Evolutionary conservation across 495 filamentous ascomycete genomes (phyloP).

Genomic region (Beverwykella pulmonaria): DNA sequence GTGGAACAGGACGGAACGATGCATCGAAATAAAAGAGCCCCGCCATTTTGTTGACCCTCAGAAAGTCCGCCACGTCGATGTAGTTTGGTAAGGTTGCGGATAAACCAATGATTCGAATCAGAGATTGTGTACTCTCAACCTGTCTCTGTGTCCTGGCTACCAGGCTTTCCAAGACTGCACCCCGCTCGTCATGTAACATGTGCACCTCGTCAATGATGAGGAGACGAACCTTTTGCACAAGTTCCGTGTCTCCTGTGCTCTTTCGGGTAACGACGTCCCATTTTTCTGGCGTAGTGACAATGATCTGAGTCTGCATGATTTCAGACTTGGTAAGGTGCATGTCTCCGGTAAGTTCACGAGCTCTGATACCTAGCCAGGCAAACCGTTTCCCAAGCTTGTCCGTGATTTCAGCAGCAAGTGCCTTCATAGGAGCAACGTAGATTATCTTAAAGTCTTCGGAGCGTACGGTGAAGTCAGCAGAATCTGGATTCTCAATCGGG

Average conservation of each 20-base stretch:
- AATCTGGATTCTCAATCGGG: slow-evolving; percentile 71
- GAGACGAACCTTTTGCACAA: slow-evolving; percentile 94
- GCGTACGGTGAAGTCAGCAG: slow-evolving; percentile 74
- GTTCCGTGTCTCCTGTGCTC: slow-evolving; percentile 93
- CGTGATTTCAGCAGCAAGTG: slow-evolving; percentile 92
- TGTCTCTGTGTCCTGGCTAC: slow-evolving; percentile 94
- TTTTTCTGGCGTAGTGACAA: slow-evolving; percentile 98
- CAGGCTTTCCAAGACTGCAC: slow-evolving; percentile 91
- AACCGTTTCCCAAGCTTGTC: slow-evolving; percentile 93
- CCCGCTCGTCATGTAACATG: slow-evolving; percentile 98
- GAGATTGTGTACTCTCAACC: slow-evolving; percentile 94
- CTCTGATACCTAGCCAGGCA: slow-evolving; percentile 85
- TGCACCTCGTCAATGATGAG: slow-evolving; percentile 99
- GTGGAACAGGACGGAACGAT: slow-evolving; percentile 92
- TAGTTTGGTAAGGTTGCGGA: slow-evolving; percentile 97
- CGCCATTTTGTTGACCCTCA: slow-evolving; percentile 91
- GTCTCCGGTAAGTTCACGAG: slow-evolving; percentile 91
- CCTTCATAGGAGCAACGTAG: slow-evolving; percentile 98
- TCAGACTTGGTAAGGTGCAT: slow-evolving; percentile 98
- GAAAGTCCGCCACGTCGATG: slow-evolving; percentile 91
- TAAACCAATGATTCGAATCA: slow-evolving; percentile 93
- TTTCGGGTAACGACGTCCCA: slow-evolving; percentile 99
- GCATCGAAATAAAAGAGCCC: slow-evolving; percentile 96
- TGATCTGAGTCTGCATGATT: slow-evolving; percentile 93
- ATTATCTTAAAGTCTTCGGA: slow-evolving; percentile 95